A percentile compares a stretch with the other conserved stretches of the same genome.
Evolutionary conservation across 2,329 filamentous ascomycete species (phyloP).

Genomic region (Stromatinia cepivora): DNA sequence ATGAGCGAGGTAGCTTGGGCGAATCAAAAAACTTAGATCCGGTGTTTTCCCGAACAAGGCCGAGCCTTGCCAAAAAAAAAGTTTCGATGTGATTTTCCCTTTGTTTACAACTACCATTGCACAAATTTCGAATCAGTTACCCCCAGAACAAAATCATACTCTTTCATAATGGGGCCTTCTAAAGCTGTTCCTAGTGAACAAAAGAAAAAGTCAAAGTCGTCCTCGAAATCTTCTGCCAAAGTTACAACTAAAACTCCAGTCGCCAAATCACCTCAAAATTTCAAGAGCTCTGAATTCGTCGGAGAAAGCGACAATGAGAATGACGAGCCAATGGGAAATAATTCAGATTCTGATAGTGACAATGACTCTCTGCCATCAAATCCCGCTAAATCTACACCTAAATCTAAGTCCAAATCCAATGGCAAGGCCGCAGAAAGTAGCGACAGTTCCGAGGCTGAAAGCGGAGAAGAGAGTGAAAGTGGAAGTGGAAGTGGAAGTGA

Average conservation of each 20-base stretch:
- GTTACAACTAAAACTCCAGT: slow-evolving; percentile 7
- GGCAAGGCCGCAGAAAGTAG: slow-evolving; percentile 31
- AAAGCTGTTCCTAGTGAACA: slow-evolving; percentile 29
- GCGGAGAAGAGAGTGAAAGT: slow-evolving; percentile 34
- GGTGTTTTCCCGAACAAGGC: slow-evolving; percentile 22
- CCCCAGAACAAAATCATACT: slow-evolving; percentile 1
- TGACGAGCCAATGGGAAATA: slow-evolving; percentile 26
- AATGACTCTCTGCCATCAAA: slow-evolving; percentile 31
- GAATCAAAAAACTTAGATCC: slow-evolving; percentile 26
- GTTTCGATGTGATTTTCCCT: slow-evolving; percentile 20
- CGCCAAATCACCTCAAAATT: slow-evolving; percentile 18
- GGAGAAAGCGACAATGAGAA: slow-evolving; percentile 38
- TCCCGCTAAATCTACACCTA: slow-evolving; percentile 7
- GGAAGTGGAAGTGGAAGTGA: slow-evolving; percentile 33
- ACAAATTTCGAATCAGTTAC: slow-evolving; percentile 3
- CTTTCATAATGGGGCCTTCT: slow-evolving; percentile 27
- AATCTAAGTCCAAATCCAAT: slow-evolving; percentile 30
- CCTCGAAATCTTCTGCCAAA: slow-evolving; percentile 22
- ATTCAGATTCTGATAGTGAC: slow-evolving; percentile 32
- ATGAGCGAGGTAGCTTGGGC: slow-evolving; percentile 3
- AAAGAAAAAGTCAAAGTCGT: slow-evolving; percentile 28
- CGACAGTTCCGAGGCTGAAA: slow-evolving; percentile 34
- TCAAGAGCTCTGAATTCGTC: slow-evolving; percentile 38
- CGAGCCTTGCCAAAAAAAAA: slow-evolving; percentile 29
- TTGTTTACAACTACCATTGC: slow-evolving; percentile 12